A percentile compares a stretch with the other conserved stretches of the same genome.
Conservation (phyloP, 176 grass and related monocot genomes). For the Eragrostis curvula region DNA sequence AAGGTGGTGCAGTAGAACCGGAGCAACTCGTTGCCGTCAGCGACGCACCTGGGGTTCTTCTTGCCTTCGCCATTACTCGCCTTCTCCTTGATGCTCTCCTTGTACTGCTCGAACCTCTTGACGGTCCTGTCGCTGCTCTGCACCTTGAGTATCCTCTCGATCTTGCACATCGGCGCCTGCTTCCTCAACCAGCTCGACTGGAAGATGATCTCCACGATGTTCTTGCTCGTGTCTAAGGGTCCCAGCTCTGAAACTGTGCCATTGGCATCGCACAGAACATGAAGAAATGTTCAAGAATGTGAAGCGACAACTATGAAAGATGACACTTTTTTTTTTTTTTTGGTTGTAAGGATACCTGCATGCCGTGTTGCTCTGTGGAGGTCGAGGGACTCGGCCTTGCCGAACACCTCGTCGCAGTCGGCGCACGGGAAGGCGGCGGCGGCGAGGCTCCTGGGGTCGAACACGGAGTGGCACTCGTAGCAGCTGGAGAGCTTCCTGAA, state of each 20-base stretch:
- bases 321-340: too few relatives aligned
- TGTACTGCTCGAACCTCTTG: constrained; percentile 80
- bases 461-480: constrained; percentile 63
- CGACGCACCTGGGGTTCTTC: constrained; percentile 78
- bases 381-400: constrained; percentile 69
- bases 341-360: too few relatives aligned
- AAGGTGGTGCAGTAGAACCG: constrained; percentile 78
- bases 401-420: constrained; percentile 74
- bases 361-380: constrained; percentile 67
- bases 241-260: constrained; percentile 88
- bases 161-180: constrained; percentile 57
- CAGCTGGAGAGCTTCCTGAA: constrained; percentile 81
- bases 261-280: background rate
- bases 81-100: constrained; percentile 70
- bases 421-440: constrained; percentile 56
- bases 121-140: constrained; percentile 59
- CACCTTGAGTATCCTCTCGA: constrained; percentile 84
- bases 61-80: constrained; percentile 41
- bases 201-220: constrained; percentile 98
- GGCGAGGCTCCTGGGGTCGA: constrained; percentile 54
- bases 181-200: constrained; percentile 87
- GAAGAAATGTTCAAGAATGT: background rate
- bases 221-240: constrained; percentile 73
- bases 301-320: background rate
- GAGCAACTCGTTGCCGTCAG: constrained; percentile 93